Conservation (phyloP, 345 rosid genomes). For the Alliaria petiolata region DNA sequence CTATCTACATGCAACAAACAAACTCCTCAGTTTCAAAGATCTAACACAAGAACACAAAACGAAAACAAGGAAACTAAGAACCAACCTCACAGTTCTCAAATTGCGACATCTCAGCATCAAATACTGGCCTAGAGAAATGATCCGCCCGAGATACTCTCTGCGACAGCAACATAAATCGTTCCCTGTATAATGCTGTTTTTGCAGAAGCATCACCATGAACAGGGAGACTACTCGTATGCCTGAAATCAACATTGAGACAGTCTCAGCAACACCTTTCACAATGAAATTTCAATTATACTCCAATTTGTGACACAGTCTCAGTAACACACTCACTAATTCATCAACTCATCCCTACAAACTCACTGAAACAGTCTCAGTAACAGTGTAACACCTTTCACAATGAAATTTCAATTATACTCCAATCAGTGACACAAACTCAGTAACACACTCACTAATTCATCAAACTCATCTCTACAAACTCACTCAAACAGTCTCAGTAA, state of each 20-base stretch:
- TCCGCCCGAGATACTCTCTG: slow-evolving; percentile 84
- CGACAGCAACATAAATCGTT: slow-evolving; percentile 63
- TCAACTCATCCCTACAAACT: not conserved
- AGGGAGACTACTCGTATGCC: slow-evolving; percentile 54
- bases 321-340: too few relatives aligned
- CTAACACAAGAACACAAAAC: not conserved
- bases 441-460: too few relatives aligned
- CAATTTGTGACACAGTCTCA: too few relatives aligned
- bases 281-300: too few relatives aligned
- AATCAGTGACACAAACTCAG: too few relatives aligned
- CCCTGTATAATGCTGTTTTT: slow-evolving; percentile 64
- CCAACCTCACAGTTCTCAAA: slow-evolving; percentile 76
- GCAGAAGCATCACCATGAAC: slow-evolving; percentile 81
- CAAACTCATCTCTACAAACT: too few relatives aligned
- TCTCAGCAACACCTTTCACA: too few relatives aligned
- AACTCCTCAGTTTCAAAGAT: not conserved
- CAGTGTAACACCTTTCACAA: too few relatives aligned
- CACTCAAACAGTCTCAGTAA: too few relatives aligned
- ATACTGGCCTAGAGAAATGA: slow-evolving; percentile 70
- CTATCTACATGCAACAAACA: slow-evolving; percentile 46
- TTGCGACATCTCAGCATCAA: slow-evolving; percentile 53
- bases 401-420: too few relatives aligned
- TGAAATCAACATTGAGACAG: not conserved
- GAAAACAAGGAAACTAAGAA: not conserved
- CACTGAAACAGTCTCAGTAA: not conserved